phyloP scores from a whole-genome alignment of 371 early-diverging fungal species.

The Batkoa obscura region DNA sequence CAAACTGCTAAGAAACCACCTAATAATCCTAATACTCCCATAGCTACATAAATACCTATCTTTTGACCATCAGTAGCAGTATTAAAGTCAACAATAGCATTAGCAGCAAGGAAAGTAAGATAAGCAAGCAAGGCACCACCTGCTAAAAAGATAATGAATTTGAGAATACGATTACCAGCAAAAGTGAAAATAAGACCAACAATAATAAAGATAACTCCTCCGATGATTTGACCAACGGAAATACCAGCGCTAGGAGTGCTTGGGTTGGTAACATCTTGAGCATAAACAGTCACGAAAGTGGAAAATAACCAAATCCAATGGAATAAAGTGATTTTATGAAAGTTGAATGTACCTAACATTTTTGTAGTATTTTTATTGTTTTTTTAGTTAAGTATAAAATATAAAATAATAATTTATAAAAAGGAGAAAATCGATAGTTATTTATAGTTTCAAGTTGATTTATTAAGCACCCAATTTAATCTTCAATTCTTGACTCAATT shows the following conservation, averaged over 20 bases:
- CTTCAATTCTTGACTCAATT: no score
- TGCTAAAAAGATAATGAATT: background rate
- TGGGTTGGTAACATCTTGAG: background rate
- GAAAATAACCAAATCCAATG: no score
- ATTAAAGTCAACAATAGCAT: background rate
- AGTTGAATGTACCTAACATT: no score
- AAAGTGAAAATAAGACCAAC: background rate
- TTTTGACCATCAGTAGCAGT: background rate
- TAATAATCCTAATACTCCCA: background rate
- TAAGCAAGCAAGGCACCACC: background rate
- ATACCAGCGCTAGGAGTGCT: background rate
- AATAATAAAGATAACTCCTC: background rate
- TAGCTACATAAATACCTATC: constrained; percentile 1
- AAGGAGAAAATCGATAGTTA: no score
- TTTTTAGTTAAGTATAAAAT: no score
- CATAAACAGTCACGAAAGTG: no score
- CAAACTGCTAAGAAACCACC: background rate
- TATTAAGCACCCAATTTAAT: no score
- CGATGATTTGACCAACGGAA: background rate
- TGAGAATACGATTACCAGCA: background rate
- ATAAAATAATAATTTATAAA: no score
- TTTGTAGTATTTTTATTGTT: no score
- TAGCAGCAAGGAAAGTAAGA: background rate
- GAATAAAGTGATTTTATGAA: no score
- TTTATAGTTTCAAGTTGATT: no score